Base-by-base conservation (phyloP, 2,329 filamentous ascomycete genomes). In the Malbranchea zuffiana region DNA sequence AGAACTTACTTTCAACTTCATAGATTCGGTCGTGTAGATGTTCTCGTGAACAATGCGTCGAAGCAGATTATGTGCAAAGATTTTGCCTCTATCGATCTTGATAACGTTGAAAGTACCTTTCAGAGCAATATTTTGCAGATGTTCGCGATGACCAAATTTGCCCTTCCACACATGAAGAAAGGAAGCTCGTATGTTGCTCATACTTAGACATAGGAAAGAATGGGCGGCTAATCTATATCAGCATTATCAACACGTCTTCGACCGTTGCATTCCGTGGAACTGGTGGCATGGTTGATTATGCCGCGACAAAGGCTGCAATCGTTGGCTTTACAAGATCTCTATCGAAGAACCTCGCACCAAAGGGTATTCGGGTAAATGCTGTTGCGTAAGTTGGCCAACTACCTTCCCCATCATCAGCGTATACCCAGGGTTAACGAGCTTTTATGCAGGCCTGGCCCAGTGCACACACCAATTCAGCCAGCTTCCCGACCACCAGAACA, bases 31-130 rank as follows among this genome's bases (percentile, higher is more conserved):
- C 56, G 48, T 16, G 51, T 75, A 15, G 61, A 63, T 38, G 61
- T 75, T 5, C 58, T 77, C 2, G 67, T 76, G 41, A 76, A 76
- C 52, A 76, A 77, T 49, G 73, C 71, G 3, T 68, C 65, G 0
- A 72, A 71, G 52, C 71, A 77, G 52, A 61, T 68, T 23, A 66
- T 69, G 54, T 72, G 64, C 50, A 51, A 64, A 4, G 62, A 74
- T 20, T 65, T 75, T 13, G 56, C 60, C 21, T 62, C 75, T 1
- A 74, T 72, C 18, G 63, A 74, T 48, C 60, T 77, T 1, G 62
- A 69, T 10, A 56, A 64, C 0, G 69, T 75, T 0, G 68, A 74
- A 43, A 69, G 65, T 44, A 70, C 67, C 0, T 78, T 76, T 60
- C 65, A 64, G 29, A 67, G 62, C 42, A 76, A 76, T 42, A 68